Conservation (phyloP, 495 filamentous ascomycete species). For the Haplographium delicatum region DNA sequence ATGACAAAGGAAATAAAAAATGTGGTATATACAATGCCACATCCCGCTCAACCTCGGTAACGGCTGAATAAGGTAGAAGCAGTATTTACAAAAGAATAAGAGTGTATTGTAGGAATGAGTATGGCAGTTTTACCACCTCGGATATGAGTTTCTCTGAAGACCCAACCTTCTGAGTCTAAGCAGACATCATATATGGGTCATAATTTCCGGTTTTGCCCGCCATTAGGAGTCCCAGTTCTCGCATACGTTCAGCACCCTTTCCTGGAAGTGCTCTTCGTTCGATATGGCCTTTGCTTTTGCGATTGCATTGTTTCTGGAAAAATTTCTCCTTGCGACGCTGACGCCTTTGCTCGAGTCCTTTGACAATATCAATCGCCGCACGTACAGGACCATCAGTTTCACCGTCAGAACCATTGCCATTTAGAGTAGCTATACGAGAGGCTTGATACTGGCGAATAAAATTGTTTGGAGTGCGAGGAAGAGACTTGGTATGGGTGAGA, state of each 20-base stretch:
- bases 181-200: constrained; percentile 75
- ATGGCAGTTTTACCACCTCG: constrained; percentile 8
- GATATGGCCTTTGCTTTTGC: constrained; percentile 38
- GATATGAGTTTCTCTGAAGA: constrained; percentile 19
- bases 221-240: constrained; percentile 84
- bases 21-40: constrained; percentile 13
- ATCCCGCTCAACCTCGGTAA: not conserved
- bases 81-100: constrained; percentile 30
- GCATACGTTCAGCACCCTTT: constrained; percentile 89
- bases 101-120: constrained; percentile 30
- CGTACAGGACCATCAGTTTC: constrained; percentile 52
- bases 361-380: constrained; percentile 93
- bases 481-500: constrained; percentile 68
- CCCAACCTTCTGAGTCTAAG: constrained; percentile 39
- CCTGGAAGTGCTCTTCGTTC: constrained; percentile 64
- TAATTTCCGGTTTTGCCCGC: constrained; percentile 66
- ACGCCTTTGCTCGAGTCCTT: constrained; percentile 89
- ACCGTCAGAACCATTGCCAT: constrained; percentile 13
- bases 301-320: constrained; percentile 70
- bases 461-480: constrained; percentile 66
- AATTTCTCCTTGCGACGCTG: constrained; percentile 87
- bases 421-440: constrained; percentile 18
- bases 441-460: constrained; percentile 51
- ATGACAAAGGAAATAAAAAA: constrained; percentile 8
- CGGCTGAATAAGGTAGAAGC: constrained; percentile 9